Percentiles rank a stretch among this genome's conserved stretches.
Evolutionary conservation across 495 filamentous ascomycete genomes (phyloP).

Genomic region (Aspergillus homomorphus): DNA sequence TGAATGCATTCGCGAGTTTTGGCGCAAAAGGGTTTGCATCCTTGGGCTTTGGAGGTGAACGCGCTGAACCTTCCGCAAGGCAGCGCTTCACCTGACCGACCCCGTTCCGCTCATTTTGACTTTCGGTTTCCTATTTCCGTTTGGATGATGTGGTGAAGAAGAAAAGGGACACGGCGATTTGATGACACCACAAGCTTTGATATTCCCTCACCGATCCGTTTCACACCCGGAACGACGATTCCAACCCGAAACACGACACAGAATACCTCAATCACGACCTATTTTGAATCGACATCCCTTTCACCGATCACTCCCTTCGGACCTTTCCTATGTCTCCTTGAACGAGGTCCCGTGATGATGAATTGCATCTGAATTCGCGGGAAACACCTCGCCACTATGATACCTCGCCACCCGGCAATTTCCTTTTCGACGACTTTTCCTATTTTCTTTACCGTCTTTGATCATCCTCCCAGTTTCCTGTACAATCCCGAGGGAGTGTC

Average conservation of each 20-base stretch:
- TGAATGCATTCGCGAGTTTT: background rate
- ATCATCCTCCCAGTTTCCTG: conserved; percentile 33
- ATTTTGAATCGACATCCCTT: conserved; percentile 1
- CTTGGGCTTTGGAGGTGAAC: conserved; percentile 9
- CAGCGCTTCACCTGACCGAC: background rate
- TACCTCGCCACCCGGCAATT: conserved; percentile 27
- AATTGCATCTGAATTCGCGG: background rate
- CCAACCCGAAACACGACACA: background rate
- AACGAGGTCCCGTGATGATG: conserved; percentile 21
- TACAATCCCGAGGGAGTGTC: conserved; percentile 29
- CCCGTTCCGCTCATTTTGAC: conserved; percentile 21
- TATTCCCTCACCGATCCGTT: background rate
- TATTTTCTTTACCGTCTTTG: conserved; percentile 34
- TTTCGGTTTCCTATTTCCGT: conserved; percentile 14
- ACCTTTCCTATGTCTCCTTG: conserved; percentile 32
- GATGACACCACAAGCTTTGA: conserved; percentile 8
- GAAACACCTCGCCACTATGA: conserved; percentile 20
- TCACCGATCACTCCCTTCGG: conserved; percentile 17
- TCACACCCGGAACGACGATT: background rate
- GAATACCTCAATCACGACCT: conserved; percentile 16
- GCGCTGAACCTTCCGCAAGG: conserved; percentile 4
- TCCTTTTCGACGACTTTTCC: conserved; percentile 27
- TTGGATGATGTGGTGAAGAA: conserved; percentile 4
- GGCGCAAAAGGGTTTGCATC: conserved; percentile 3
- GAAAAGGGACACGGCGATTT: conserved; percentile 6